These are phyloP conservation scores for Cadophora luteo-olivacea DNA, from an alignment of 2,329 filamentous ascomycete genomes.

Conservation along the genomic window DNA sequence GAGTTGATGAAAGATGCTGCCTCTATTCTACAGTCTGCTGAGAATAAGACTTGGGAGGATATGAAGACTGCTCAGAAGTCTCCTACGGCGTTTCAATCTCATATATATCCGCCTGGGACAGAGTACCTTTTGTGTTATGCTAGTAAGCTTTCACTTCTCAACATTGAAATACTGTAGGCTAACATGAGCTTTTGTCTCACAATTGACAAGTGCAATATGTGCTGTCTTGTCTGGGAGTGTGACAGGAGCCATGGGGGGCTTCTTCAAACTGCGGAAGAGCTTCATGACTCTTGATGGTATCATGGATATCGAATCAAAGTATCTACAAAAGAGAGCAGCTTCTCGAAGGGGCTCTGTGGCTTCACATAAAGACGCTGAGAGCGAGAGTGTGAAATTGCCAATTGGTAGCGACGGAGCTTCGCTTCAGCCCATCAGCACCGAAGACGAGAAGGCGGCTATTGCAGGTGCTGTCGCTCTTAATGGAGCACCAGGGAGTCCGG, in stretches of 20 bases:
- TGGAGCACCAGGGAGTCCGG: slow-evolving; percentile 9
- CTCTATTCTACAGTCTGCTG: slow-evolving; percentile 74
- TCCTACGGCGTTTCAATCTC: slow-evolving; percentile 57
- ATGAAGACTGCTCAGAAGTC: slow-evolving; percentile 77
- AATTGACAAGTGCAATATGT: slow-evolving; percentile 88
- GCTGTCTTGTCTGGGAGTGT: slow-evolving; percentile 91
- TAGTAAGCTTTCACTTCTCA: slow-evolving; percentile 42
- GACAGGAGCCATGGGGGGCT: slow-evolving; percentile 88
- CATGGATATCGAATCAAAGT: slow-evolving; percentile 73
- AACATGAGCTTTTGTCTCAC: slow-evolving; percentile 58
- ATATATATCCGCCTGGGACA: slow-evolving; percentile 79
- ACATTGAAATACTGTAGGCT: neutral
- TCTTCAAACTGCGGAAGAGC: slow-evolving; percentile 91
- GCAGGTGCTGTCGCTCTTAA: slow-evolving; percentile 1
- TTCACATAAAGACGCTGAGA: slow-evolving; percentile 18
- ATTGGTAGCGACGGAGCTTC: slow-evolving; percentile 9
- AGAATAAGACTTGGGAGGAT: slow-evolving; percentile 77
- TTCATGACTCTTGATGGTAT: slow-evolving; percentile 84
- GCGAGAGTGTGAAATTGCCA: neutral
- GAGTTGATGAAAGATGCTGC: slow-evolving; percentile 86
- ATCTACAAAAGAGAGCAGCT: slow-evolving; percentile 45
- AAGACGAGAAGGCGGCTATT: slow-evolving; percentile 26
- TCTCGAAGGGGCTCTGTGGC: slow-evolving; percentile 29
- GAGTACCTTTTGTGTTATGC: slow-evolving; percentile 87
- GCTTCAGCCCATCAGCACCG: neutral